Conservation (phyloP, 2,329 filamentous ascomycete genomes). For the Cladophialophora immunda region DNA sequence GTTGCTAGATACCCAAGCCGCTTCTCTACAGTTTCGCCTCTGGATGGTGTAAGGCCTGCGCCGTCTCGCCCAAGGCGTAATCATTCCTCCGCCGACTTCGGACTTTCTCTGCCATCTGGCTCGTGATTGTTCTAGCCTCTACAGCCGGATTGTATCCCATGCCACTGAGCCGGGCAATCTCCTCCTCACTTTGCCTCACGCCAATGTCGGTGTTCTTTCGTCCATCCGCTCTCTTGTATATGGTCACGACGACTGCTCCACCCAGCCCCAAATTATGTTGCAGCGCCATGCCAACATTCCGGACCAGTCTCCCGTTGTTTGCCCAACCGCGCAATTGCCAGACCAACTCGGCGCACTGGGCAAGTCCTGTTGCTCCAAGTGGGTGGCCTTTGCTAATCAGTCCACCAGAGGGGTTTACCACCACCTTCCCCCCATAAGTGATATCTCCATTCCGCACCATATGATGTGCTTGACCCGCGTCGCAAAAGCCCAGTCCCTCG, state of each 20-base stretch:
- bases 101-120: slow-evolving; percentile 72
- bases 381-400: slow-evolving; percentile 97
- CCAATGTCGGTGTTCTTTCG: slow-evolving; percentile 57
- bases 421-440: slow-evolving; percentile 79
- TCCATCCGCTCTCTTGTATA: slow-evolving; percentile 86
- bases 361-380: slow-evolving; percentile 81
- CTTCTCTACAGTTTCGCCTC: too few species aligned
- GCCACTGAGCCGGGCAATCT: slow-evolving; percentile 71
- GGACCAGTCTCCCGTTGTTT: slow-evolving; percentile 68
- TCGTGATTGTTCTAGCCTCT: slow-evolving; percentile 85
- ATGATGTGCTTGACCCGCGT: slow-evolving; percentile 86
- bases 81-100: slow-evolving; percentile 74
- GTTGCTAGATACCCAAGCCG: too few species aligned
- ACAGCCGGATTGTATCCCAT: slow-evolving; percentile 93
- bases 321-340: slow-evolving; percentile 98
- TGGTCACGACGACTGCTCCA: slow-evolving; percentile 86
- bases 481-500: slow-evolving; percentile 81
- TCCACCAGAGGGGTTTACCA: slow-evolving; percentile 93
- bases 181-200: slow-evolving; percentile 65
- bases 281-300: slow-evolving; percentile 74
- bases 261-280: slow-evolving; percentile 95
- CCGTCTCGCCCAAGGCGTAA: slow-evolving; percentile 77
- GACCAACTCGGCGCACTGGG: slow-evolving; percentile 92
- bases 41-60: too few species aligned
- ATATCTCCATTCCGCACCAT: slow-evolving; percentile 88